Base-by-base conservation (phyloP, 169 alveolate species). In the Plasmodium inui region DNA sequence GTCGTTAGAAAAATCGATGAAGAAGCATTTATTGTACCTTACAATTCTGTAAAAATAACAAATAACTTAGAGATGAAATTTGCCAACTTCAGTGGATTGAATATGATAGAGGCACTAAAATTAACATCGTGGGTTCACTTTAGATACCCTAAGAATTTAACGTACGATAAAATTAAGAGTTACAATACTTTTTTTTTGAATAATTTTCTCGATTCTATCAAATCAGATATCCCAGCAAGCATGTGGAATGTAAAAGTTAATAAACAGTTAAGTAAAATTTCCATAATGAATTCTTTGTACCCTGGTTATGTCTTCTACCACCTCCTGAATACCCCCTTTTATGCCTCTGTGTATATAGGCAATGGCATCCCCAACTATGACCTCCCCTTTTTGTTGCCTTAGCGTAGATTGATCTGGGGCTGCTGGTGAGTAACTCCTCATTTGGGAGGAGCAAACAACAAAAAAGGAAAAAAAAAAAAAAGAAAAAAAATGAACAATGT, bases 41-140 rank as follows among this genome's bases (percentile, higher is more conserved):
- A 85, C 81, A 76, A 85, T 46, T 85, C 93, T 17, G 79, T 85
- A 22, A 85, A 85, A 73, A 85, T 85, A 28, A 85, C 85, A 28
- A 85, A 73, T 74, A 85, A 85, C 12, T 32, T 85, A 76, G 93
- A 85, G 74, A 53, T 85, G 93, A 85, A 85, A 85, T 74, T 74
- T 85, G 57, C 86, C 79, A 71, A 73, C 61, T 85, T 85, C 76
- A 74, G 34, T 12, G 93, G 93, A 32, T 28, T 85, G 17, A 85
- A 85, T 37, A 85, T 85, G 55, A 34, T 85, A 34, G 93, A 85
- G 32, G 93, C 93, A 73, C 39, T 85, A 85, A 85, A 85, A 73
- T 85, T 85, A 73, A 85, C 93, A 32, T 85, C 93, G 70, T 85
- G 93, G 93, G 93, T 85, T 67, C 93, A 85, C 67, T 85, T 85